Evolutionary conservation across 2,329 filamentous ascomycete genomes (phyloP), one percentile per base, ranked within the genome.

Genomic region (Phoma sp.): DNA sequence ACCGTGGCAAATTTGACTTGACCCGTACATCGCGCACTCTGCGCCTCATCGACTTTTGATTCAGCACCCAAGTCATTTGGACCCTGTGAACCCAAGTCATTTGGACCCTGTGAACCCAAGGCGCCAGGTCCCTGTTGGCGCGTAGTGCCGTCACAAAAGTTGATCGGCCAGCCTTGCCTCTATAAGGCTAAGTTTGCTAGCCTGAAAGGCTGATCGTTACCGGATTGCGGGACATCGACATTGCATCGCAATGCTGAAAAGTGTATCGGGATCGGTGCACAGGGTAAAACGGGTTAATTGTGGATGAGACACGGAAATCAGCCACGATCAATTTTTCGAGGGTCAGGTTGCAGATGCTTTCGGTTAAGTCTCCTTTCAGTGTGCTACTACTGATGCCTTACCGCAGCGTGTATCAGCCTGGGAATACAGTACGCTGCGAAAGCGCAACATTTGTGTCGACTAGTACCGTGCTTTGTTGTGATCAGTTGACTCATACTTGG

Each of bases 11-110:
- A 30, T 12, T 34, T 9, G 37, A 49, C n/a, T 46, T 7, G 6
- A 32, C 12, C 34, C 30, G 40, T 28, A 29, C 32, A 54, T 54
- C 51, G 29, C 6, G 18, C 7, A 43, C 45, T 43, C 21, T 46
- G 46, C 51, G 34, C 45, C 51, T 45, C 32, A 54, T 54, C 45
- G 51, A 39, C 12, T 23, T 54, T 45, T 46, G 23, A 25, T n/a
- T 40, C 6, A 33, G 28, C 34, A 45, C 23, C 33, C 39, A 49
- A 54, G 51, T 45, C 51, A 49, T 38, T 49, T 49, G 42, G 40
- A 39, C 47, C 47, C 47, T 51, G 47, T 33, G 25, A 45, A 54
- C 51, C 39, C 39, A 49, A 54, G 51, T 45, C 51, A 49, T 38
- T 49, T 49, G 42, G 40, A 39, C 47, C 47, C 47, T 39, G 45